These are phyloP conservation scores for Alternaria angustiovoidea DNA, from an alignment of 2,329 filamentous ascomycete genomes.

Conservation along the genomic window DNA sequence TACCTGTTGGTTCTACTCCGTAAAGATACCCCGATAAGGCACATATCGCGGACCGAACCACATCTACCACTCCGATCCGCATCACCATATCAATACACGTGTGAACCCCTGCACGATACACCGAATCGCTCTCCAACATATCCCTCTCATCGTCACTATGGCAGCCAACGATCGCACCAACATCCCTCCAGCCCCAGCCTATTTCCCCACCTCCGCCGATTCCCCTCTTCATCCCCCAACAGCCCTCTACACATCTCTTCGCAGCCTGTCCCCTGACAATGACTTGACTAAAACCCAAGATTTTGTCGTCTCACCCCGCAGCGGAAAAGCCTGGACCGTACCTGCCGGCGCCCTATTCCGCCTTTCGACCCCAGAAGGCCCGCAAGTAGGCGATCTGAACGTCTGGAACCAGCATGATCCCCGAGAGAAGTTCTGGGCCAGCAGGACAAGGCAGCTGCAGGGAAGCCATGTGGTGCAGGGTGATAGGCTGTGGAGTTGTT, in stretches of 20 bases:
- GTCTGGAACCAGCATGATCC: constrained; percentile 81
- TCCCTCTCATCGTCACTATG: constrained; percentile 2
- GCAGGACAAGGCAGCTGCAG: constrained; percentile 79
- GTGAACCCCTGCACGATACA: neutral
- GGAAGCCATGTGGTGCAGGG: constrained; percentile 74
- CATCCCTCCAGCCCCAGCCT: constrained; percentile 42
- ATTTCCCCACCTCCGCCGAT: constrained; percentile 43
- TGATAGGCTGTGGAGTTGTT: constrained; percentile 78
- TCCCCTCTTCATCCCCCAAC: constrained; percentile 46
- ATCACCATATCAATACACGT: neutral
- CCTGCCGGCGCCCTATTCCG: constrained; percentile 73
- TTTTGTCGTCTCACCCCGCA: constrained; percentile 72
- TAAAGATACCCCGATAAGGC: neutral
- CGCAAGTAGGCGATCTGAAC: constrained; percentile 83
- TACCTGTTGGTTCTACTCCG: neutral
- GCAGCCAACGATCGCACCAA: constrained; percentile 10
- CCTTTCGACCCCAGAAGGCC: constrained; percentile 77
- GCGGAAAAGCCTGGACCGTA: constrained; percentile 76
- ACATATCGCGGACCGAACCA: neutral
- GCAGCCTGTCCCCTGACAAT: constrained; percentile 10
- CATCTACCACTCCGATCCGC: neutral
- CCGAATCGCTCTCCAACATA: neutral
- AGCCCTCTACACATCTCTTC: constrained; percentile 39
- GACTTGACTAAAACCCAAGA: constrained; percentile 24
- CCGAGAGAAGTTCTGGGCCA: constrained; percentile 83